Base-by-base conservation (phyloP, 2,329 filamentous ascomycete genomes). In the Aspergillus piperis region DNA sequence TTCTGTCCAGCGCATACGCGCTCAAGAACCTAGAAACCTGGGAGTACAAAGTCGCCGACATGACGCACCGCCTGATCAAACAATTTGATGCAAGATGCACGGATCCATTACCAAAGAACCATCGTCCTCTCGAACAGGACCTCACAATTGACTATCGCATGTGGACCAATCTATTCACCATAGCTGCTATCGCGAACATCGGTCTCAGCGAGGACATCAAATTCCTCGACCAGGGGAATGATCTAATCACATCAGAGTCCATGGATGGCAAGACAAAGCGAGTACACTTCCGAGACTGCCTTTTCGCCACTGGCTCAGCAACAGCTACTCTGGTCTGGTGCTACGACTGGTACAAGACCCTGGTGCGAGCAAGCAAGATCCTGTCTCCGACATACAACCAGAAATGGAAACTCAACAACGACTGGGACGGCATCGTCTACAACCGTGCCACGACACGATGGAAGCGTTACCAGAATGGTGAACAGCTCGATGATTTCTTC, bases 401-500 rank as follows among this genome's bases (percentile, higher is more conserved):
- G 3, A 64, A 66, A 57, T 68, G 65, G 62, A 55, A 49, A 7
- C 52, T 67, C 10, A 65, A 65, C 51, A 42, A 60, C 15, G 66
- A 67, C 48, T 68, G 64, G 65, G 59, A 60, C 10, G 66, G 63
- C 0, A 67, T 66, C 21, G 58, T 66, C n/a, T 62, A 66, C 25
- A 66, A 68, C 38, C 62, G 62, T 6, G 66, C 59, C 1, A 68
- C 60, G 1, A 66, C 61, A 15, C 62, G 66, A 10, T 21, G 58
- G 44, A 66, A 67, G 48, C 59, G 60, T 6, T 62, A 68, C 15
- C 13, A 75, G 17, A 69, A 68, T 0, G 82, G 83, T 8, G 83
- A 86, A 70, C 82, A 81, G 61, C 74, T 85, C 0, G 80, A 82
- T 48, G 84, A 86, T 64, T 85, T 86, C 70, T 85, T 86, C 73